These are phyloP conservation scores for Sugiyamaella grinbergsii DNA, from an alignment of 1,139 yeast species.

Conservation along the genomic window DNA sequence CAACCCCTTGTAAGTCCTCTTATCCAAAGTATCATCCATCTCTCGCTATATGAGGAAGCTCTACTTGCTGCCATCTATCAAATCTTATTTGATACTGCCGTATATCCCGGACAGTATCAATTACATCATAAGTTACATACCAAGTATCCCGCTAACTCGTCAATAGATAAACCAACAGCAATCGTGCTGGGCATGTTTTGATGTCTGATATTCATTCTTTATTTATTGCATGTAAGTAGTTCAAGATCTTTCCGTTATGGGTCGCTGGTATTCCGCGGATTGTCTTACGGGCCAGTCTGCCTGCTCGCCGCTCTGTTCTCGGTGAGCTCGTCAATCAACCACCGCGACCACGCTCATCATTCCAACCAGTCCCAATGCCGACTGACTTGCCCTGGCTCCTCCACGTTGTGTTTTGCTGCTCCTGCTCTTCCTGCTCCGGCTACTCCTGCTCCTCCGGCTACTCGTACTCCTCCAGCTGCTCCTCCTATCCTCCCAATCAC, in stretches of 20 bases:
- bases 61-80: no score
- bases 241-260: background rate
- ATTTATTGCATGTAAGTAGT: slow-evolving; percentile 13
- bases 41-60: background rate
- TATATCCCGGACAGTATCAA: no score
- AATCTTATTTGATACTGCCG: background rate
- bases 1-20: slow-evolving; percentile 2
- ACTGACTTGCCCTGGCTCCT: no score
- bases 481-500: background rate
- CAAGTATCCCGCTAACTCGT: background rate
- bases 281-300: no score
- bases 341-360: no score
- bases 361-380: no score
- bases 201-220: slow-evolving; percentile 5
- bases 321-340: no score
- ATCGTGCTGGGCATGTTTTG: slow-evolving; percentile 17
- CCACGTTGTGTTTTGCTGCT: no score
- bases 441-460: background rate
- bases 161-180: no score
- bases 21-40: no score
- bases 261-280: no score
- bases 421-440: background rate
- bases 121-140: background rate
- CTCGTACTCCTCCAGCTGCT: background rate
- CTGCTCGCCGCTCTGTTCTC: no score